Evolutionary conservation across 805 yeast species (phyloP), one percentile per base, ranked within the genome.

Genomic region (Kluyveromyces dobzhanskii): DNA sequence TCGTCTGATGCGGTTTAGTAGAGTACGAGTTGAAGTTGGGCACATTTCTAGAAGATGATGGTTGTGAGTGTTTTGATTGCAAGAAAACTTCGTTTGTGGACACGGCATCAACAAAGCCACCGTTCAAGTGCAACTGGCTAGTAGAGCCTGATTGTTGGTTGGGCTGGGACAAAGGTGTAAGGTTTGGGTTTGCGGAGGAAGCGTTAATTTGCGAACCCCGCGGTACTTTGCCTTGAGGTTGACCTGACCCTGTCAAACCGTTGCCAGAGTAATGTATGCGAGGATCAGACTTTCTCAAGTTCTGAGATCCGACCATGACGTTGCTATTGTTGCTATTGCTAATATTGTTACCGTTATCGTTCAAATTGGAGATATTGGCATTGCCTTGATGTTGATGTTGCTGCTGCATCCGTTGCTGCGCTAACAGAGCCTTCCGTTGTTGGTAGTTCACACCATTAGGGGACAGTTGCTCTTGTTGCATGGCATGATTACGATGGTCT

Each of bases 31-130:
- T 9, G 21, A 34, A 34, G 27, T 35, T 26, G 12, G 30, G n/a
- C 12, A 17, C 13, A 10, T 24, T 27, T 17, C 35, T 32, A 13
- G 25, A 28, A 12, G 32, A 16, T 38, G 46, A 16, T 37, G 42
- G 43, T 31, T 41, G 39, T 39, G 48, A 18, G 40, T 48, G 50
- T 25, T 45, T 54, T 33, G 65, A 65, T 44, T 64, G 65, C 49
- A 88, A 67, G 56, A 88, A 88, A 44, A 88, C 97, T 59, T 88
- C 97, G 50, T 84, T 88, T 13, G 97, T 90, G 7, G 92, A 78
- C 3, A 88, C 96, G 0, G 94, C 84, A 53, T 87, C 97, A 68
- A 85, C 77, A 38, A 76, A 66, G 52, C 74, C 76, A 51, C 76
- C 80, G 44, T 56, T 52, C 26, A 51, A 35, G 40, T 46, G 53